Conservation (phyloP, 306 rosid genomes). For the Ceratonia siliqua region DNA sequence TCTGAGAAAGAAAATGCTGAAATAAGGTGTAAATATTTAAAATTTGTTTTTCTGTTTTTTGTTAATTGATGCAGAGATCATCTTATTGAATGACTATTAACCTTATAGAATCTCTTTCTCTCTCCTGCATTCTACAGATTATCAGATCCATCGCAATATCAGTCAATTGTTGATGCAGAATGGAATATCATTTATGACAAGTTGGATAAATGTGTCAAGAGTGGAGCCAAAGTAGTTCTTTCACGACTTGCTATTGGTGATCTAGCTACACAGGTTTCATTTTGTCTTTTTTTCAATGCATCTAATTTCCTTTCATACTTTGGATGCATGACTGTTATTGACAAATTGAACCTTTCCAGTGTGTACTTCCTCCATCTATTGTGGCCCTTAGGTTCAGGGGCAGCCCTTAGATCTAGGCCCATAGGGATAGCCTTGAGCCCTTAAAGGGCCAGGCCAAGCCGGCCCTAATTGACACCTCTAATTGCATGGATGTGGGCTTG, state of each 20-base stretch:
- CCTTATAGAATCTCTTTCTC: background rate
- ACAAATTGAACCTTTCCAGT: background rate
- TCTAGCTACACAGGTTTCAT: constrained; percentile 86
- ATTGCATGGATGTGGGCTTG: background rate
- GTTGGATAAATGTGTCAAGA: constrained; percentile 87
- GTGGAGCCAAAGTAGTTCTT: constrained; percentile 97
- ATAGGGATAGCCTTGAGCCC: too few species aligned
- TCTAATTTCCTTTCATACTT: constrained; percentile 13
- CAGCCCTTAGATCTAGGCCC: too few species aligned
- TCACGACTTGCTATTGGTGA: constrained; percentile 98
- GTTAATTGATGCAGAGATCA: background rate
- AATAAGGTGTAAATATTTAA: constrained; percentile 62
- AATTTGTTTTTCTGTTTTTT: constrained; percentile 3
- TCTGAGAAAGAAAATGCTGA: constrained; percentile 99
- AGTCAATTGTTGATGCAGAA: constrained; percentile 98
- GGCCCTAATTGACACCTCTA: too few species aligned
- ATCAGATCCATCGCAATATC: constrained; percentile 94
- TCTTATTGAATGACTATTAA: constrained; percentile 12
- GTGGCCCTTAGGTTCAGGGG: too few species aligned
- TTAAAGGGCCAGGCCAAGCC: too few species aligned
- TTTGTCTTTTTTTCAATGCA: background rate
- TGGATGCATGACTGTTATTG: background rate
- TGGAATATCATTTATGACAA: constrained; percentile 99
- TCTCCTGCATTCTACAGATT: constrained; percentile 55
- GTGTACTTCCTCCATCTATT: too few species aligned